These are phyloP conservation scores for Aureobasidium leucospermi DNA, from an alignment of 2,329 filamentous ascomycete genomes.

Conservation along the genomic window DNA sequence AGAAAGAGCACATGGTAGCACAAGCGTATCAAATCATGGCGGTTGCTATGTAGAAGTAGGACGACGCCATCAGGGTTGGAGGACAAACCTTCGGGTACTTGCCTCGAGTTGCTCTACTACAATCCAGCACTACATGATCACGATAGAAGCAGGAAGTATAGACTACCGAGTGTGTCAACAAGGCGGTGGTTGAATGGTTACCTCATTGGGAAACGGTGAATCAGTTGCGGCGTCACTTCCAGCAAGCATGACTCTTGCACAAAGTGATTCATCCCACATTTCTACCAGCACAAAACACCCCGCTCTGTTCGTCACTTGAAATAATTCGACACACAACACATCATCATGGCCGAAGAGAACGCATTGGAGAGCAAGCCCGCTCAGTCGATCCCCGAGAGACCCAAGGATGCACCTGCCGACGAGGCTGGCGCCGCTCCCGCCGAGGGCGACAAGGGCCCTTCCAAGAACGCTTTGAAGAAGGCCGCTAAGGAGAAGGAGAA, in stretches of 20 bases:
- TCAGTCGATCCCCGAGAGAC: constrained; percentile 23
- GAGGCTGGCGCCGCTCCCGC: constrained; percentile 17
- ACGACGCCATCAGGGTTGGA: constrained; percentile 2
- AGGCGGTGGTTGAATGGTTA: neutral
- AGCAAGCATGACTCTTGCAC: neutral
- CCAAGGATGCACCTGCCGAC: constrained; percentile 22
- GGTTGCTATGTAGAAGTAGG: constrained; percentile 4
- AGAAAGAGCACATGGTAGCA: constrained; percentile 2
- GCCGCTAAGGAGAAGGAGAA: constrained; percentile 86
- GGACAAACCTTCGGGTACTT: neutral
- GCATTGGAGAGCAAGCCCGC: constrained; percentile 15
- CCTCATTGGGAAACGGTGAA: neutral
- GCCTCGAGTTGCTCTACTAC: neutral
- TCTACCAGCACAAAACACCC: constrained; percentile 10
- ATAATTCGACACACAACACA: neutral
- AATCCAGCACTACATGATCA: neutral
- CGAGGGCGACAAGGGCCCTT: constrained; percentile 43
- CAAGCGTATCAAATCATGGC: constrained; percentile 3
- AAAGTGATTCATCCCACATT: constrained; percentile 11
- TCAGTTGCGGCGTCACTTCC: neutral
- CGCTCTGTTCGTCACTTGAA: neutral
- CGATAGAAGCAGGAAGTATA: neutral
- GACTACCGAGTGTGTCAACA: neutral
- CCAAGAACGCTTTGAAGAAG: constrained; percentile 80
- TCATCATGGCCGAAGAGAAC: constrained; percentile 21